Base-by-base conservation (phyloP, 176 grass and related monocot genomes). In the Alloteropsis semialata region DNA sequence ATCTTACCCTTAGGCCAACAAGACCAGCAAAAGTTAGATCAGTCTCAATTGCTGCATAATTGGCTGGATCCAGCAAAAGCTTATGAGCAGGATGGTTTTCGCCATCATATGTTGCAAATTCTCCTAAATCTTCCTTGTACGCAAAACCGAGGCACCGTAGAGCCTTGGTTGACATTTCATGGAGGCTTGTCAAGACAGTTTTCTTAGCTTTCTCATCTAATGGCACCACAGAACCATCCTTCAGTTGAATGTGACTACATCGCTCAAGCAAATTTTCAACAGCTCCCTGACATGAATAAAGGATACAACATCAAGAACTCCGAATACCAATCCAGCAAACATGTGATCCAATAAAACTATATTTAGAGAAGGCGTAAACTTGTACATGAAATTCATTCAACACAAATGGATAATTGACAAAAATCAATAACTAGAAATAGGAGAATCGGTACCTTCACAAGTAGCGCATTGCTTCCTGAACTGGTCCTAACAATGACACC, bases 71-170 rank as follows among this genome's bases (percentile, higher is more conserved):
- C 71, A 99, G 87, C 82, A 99, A 82, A 77, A 93, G 89, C 69
- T 92, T 96, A 86, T 96, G 96, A 83, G 96, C 96, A 53, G 96
- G 89, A 84, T 99, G 96, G 51, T 90, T 84, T 90, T 99, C 93
- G 2, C 93, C 96, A 90, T 99, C 89, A 41, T 99, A 99, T 12
- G 87, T 96, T 24, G 91, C 66, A 56, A 99, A 99, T 79, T 94
- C 92, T 24, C 81, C 80, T 54, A 96, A 77, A 87, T 96, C 85
- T 8, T 92, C 90, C 79, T 93, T 99, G 69, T 96, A 99, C 17
- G 93, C 96, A 88, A 99, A 99, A 53, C 93, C 96, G 3, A 99
- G 90, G 74, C 96, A 99, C n/a, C 96, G 92, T n/a, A 99, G 86
- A 79, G 96, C 89, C 80, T 86, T 87, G 21, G 89, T 96, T 37